Base-by-base conservation (phyloP, 2,329 filamentous ascomycete genomes). In the Xylariaceae sp. region DNA sequence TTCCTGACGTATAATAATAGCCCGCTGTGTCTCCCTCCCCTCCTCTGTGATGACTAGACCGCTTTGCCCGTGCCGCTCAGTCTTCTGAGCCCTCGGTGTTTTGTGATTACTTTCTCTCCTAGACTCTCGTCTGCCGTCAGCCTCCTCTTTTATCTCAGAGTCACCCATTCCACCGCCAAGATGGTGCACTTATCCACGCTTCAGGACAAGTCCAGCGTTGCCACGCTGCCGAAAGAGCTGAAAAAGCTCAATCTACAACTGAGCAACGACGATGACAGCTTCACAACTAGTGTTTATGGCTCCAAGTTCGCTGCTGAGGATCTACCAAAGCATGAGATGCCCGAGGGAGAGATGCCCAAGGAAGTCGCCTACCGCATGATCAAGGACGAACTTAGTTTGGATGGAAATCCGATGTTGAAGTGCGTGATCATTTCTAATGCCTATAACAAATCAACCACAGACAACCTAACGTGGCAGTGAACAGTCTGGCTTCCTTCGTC, bases 361-460 rank as follows among this genome's bases (percentile, higher is more conserved):
- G 88, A 95, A 59, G 81, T 96, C 45, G 92, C 92, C n/a, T 96
- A 96, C 70, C 86, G 90, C 43, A 87, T 96, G 88, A 96, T 96
- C 77, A 92, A 90, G 75, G 92, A 96, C 68, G 89, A 96, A 65
- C 76, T 96, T 57, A 94, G 88, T 56, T 76, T 96, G 45, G 92
- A 97, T 66, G 90, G 90, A 48, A 95, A 92, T 61, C 90, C 90
- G 9, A 92, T 90, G 77, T 79, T 95, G 56, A 89, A 86, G 85
- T 88, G 72, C 59, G 77, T 65, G 9, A 11, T 39, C 32, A 35
- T 15, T 33, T 36, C 43, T 15, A 32, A 19, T 31, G 30, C 32
- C 12, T 10, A 32, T n/a, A 39, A 6, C 36, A 41, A 32, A 30
- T 41, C 39, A 22, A 32, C 4, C 7, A 7, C 39, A 36, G 48